Base-by-base conservation (phyloP, 768 basidiomycete genomes). In the Pleurotus pulmonarius region DNA sequence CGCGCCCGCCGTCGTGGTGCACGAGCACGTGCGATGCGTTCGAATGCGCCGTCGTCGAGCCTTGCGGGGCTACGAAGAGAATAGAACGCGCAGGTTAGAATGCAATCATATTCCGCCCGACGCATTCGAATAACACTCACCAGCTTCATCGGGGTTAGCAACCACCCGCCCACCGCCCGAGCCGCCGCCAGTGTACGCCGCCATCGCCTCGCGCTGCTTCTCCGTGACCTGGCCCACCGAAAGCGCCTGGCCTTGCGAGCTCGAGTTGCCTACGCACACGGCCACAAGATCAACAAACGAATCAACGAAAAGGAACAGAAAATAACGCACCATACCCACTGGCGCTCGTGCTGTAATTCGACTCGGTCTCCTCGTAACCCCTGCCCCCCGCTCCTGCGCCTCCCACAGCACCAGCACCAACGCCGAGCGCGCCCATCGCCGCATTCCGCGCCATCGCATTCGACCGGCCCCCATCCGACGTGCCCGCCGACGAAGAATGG, bases 1-100 rank as follows among this genome's bases (percentile, higher is more conserved):
- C 54, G 13, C 60, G 43, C 24, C 60, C 58, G 15, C 46, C 58
- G 44, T 58, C 60, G 37, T 59, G 59, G 43, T 65, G 64, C 29
- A 64, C 64, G 20, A 64, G 24, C 12, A 64, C 41, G 41, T 44
- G n/a, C 41, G 41, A n/a, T 15, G 41, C 29, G 29, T 34, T 34
- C 29, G 29, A 2, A 8, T 8, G 29, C 3, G 3, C 9, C 4
- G 11, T 3, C 8, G 29, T 9, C 4, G 29, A 11, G 29, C 29
- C 29, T 34, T 3, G 29, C 8, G 29, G 29, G 0, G 29, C 29
- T 34, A 34, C 7, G 29, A 34, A 34, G 29, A 34, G 29, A 29
- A 34, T 8, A 2, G n/a, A n/a, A 34, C 8, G 9, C 29, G 29
- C 29, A 6, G 29, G 29, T 34, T 34, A 34, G 29, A 3, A 34